Percentiles rank a stretch among this genome's conserved stretches.
Evolutionary conservation across 108 stramenopile genomes (phyloP).

Genomic region (Nannochloropsis granulata): DNA sequence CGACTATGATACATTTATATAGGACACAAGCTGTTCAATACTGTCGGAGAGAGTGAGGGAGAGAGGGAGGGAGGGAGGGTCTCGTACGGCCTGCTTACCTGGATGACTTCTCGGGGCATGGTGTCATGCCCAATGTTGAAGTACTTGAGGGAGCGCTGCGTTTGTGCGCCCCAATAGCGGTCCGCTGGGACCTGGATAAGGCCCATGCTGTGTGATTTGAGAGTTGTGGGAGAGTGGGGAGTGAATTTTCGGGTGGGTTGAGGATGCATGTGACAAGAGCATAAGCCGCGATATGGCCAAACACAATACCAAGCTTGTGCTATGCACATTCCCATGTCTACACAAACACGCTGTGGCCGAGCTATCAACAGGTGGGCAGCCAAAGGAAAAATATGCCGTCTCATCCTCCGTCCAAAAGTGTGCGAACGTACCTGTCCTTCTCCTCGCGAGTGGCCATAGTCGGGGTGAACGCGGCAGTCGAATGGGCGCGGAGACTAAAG

Average conservation of each 20-base stretch:
- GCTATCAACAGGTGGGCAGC: too few relatives aligned
- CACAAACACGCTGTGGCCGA: too few relatives aligned
- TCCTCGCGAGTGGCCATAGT: not conserved
- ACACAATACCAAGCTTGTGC: too few relatives aligned
- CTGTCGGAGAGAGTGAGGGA: not conserved
- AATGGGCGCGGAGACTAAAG: not conserved
- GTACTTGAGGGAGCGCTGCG: conserved; percentile 80
- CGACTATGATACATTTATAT: not conserved
- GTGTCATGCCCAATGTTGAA: conserved; percentile 90
- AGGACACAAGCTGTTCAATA: too few relatives aligned
- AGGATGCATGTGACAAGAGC: too few relatives aligned
- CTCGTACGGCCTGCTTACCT: conserved; percentile 6
- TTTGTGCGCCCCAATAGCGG: conserved; percentile 58
- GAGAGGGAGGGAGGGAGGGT: not conserved
- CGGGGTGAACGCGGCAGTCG: not conserved
- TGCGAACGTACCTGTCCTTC: not conserved
- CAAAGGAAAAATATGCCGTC: too few relatives aligned
- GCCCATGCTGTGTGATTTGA: conserved; percentile 18
- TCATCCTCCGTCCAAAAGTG: too few relatives aligned
- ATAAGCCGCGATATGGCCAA: too few relatives aligned
- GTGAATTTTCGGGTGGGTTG: too few relatives aligned
- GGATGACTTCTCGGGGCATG: conserved; percentile 82
- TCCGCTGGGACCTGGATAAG: conserved; percentile 37
- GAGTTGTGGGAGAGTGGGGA: too few relatives aligned
- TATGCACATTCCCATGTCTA: too few relatives aligned